phyloP scores from a whole-genome alignment of 139 green algal genomes.

The Astrephomene gubernaculifera region DNA sequence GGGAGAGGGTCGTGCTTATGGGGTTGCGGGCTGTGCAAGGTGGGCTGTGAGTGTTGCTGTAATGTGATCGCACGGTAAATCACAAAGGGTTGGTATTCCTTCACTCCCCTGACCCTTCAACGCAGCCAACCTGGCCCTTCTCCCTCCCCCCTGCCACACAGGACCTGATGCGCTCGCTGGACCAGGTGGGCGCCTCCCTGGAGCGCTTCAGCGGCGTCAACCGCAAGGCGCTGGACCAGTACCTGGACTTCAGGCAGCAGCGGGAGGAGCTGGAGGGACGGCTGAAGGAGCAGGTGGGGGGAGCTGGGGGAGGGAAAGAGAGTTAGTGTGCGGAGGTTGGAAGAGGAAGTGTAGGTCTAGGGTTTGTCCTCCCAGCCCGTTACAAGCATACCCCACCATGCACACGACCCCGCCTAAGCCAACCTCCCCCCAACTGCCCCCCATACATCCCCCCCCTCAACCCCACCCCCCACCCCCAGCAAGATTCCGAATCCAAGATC shows the following conservation, averaged over 20 bases:
- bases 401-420: no score
- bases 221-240: constrained; percentile 97
- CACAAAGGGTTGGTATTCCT: neutral
- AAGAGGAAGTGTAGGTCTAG: no score
- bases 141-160: neutral
- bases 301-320: neutral
- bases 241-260: constrained; percentile 94
- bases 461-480: neutral
- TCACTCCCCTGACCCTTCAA: no score
- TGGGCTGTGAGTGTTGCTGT: neutral
- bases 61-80: neutral
- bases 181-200: constrained; percentile 61
- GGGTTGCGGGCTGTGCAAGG: neutral
- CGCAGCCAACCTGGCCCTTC: no score
- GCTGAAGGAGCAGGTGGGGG: constrained; percentile 59
- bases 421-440: no score
- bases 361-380: no score
- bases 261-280: constrained; percentile 77
- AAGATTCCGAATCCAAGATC: constrained; percentile 66
- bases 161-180: constrained; percentile 19
- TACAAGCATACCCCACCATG: no score
- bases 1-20: neutral
- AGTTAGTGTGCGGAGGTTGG: no score
- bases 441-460: neutral
- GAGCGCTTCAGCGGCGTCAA: constrained; percentile 91